Conservation (phyloP, 306 rosid species). For the Argentina anserina region DNA sequence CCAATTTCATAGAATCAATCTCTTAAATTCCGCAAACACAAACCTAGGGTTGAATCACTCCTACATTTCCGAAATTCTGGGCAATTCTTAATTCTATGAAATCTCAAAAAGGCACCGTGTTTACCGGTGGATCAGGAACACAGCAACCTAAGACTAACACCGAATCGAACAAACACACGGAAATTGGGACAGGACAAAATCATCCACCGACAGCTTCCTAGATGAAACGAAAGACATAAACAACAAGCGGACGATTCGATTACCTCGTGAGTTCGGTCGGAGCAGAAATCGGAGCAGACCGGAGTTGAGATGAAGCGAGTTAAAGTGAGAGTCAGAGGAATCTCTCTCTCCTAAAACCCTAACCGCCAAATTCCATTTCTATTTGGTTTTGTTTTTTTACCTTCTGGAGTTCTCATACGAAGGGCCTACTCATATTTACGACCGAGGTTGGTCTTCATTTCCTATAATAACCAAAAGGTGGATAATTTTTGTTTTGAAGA, state of each 20-base stretch:
- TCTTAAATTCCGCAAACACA: background rate
- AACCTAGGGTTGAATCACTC: background rate
- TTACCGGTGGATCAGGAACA: background rate
- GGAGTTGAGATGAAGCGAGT: background rate
- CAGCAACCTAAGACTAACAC: background rate
- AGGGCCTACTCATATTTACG: no score
- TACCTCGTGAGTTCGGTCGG: background rate
- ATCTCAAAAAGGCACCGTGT: background rate
- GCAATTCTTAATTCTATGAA: background rate
- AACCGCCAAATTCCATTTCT: slow-evolving; percentile 8
- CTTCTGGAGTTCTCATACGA: no score
- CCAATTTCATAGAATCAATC: background rate
- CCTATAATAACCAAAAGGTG: no score
- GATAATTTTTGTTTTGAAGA: no score
- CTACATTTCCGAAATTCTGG: background rate
- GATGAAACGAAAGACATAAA: background rate
- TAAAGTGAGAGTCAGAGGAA: background rate
- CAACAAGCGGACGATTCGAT: background rate
- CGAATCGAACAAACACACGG: background rate
- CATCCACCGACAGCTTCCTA: background rate
- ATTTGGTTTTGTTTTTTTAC: background rate
- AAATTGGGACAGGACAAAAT: background rate
- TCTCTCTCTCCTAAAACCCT: slow-evolving; percentile 9
- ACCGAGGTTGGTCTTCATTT: no score
- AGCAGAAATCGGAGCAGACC: no score